Base-by-base conservation (phyloP, 2,329 filamentous ascomycete genomes). In the Pyrenophora seminiperda region DNA sequence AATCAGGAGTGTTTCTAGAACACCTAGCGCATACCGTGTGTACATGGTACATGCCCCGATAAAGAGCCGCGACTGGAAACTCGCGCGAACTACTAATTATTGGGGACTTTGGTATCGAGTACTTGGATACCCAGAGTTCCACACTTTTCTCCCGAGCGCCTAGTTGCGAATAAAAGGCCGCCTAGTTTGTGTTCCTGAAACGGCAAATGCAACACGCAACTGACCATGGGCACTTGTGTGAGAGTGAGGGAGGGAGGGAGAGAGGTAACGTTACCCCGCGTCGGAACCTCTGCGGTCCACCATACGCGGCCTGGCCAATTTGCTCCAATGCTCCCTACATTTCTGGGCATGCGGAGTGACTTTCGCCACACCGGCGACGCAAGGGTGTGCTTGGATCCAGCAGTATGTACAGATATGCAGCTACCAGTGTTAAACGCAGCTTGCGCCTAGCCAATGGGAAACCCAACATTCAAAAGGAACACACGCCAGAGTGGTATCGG, bases 1-100 rank as follows among this genome's bases (percentile, higher is more conserved):
- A 29, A 52, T 49, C 27, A 38, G 39, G 52, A 42, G 56, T 33
- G 15, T 40, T 61, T 61, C 58, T 56, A 40, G 58, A 61, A 61
- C 20, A 14, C 29, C 33, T 37, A 34, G 47, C 33, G 34, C 22
- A 31, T 30, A n/a, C n/a, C n/a, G n/a, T n/a, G n/a, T n/a, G n/a
- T n/a, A n/a, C n/a, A n/a, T n/a, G n/a, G n/a, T n/a, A 10, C 24
- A 30, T 30, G 30, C 18, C 18, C 22, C 19, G 47, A 7, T 13
- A 14, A 24, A 18, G 30, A 9, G 36, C 41, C 41, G 41, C 30
- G 15, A 13, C 30, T 27, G 11, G 29, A 14, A 32, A 14, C 33
- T 32, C 29, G 47, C 34, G 41, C 34, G 24, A 15, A 13, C 22
- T 10, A 27, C 5, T 27, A 27, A n/a, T n/a, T n/a, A n/a, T n/a